These are phyloP conservation scores for Aspergillus sp. DNA, from an alignment of 2,329 filamentous ascomycete species.

Conservation along the genomic window DNA sequence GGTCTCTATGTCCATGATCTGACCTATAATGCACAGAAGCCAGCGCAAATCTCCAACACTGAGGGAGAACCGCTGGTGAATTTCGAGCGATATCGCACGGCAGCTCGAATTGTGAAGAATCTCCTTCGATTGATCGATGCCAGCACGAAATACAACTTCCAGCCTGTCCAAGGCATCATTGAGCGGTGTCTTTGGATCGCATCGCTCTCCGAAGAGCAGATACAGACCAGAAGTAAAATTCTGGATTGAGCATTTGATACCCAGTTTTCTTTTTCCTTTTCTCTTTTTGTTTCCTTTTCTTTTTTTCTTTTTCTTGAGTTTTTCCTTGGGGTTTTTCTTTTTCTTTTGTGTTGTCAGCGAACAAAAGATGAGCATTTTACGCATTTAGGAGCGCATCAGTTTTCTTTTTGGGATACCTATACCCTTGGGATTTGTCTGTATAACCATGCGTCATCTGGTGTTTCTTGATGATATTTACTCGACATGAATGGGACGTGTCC, in stretches of 20 bases:
- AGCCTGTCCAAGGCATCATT: constrained; percentile 53
- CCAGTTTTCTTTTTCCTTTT: constrained; percentile 5
- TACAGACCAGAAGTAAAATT: constrained; percentile 42
- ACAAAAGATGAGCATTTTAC: neutral
- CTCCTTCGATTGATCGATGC: constrained; percentile 59
- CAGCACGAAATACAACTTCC: constrained; percentile 57
- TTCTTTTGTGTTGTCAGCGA: neutral
- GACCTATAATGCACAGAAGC: constrained; percentile 64
- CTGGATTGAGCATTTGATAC: constrained; percentile 28
- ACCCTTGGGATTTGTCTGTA: neutral
- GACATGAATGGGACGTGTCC: no score
- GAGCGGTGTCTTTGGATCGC: constrained; percentile 63
- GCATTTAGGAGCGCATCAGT: neutral
- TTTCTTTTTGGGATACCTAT: neutral
- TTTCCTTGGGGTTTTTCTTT: neutral
- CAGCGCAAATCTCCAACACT: constrained; percentile 49
- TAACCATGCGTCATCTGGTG: no score
- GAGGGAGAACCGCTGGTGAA: constrained; percentile 56
- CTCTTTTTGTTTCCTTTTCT: constrained; percentile 12
- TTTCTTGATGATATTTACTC: no score
- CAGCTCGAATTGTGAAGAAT: constrained; percentile 61
- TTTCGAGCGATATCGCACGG: constrained; percentile 63
- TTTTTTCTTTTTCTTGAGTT: constrained; percentile 7
- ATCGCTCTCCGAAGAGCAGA: constrained; percentile 55
- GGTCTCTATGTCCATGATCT: constrained; percentile 64